Evolutionary conservation across 768 basidiomycete species (phyloP), one percentile per base, ranked within the genome.

Genomic region (Psilocybe sp.): DNA sequence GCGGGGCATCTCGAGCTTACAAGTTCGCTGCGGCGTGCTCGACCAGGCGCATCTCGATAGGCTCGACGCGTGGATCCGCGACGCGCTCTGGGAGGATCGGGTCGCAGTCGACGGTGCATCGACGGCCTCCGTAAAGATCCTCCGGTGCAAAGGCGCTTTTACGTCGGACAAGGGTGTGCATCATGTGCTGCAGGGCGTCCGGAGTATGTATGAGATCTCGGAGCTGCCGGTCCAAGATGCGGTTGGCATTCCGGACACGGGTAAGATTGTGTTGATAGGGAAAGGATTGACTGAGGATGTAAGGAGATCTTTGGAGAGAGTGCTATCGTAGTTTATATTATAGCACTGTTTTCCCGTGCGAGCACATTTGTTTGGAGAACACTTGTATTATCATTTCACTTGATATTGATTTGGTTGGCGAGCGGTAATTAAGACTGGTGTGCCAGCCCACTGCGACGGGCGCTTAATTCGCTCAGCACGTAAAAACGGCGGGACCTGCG

Each of bases 61-160:
- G 36, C 71, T 98, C 6, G 92, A 95, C 59, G 77, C 76, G 50
- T 93, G 93, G 85, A 81, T 98, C 44, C 85, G 89, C 16, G 66
- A 67, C 1, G 72, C 94, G 1, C 75, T 98, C 4, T 99, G 96
- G 96, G 89, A 93, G 51, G 76, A 77, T 38, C 67, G 64, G 2
- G 66, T 87, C 6, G 78, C 79, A 10, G 69, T 87, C 7, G 78
- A 79, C 10, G 69, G 61, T 5, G 51, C 53, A 41, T 45, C 45
- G 11, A 58, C 57, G 3, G 20, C 49, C 10, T 54, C 56, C 19
- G 39, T 60, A 14, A 56, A 60, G 40, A 58, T 92, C 36, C 69
- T 99, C 15, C 82, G 97, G 13, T 91, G 92, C 60, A 98, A 99
- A 64, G 96, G 95, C 7, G 73, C 93, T 15, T 84, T 96, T 55